Conservation (phyloP, 495 filamentous ascomycete genomes). For the Aspergillus asperescens region DNA sequence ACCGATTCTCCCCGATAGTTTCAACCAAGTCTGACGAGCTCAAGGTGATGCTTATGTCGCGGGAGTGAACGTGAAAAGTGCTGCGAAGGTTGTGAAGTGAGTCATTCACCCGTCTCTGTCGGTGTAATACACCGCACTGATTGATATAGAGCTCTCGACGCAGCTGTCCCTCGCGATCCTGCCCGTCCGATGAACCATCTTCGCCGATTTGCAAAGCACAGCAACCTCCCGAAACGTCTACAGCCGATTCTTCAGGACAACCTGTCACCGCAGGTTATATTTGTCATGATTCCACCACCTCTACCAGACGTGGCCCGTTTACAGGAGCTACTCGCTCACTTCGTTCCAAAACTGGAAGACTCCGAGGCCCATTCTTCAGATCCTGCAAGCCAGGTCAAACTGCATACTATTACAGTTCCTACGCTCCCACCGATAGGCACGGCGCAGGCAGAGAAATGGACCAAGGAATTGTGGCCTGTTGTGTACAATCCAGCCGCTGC, state of each 20-base stretch:
- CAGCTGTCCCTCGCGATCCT: constrained; percentile 49
- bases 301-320: constrained; percentile 27
- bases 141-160: constrained; percentile 35
- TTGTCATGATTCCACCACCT: constrained; percentile 36
- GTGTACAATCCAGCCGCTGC: constrained; percentile 76
- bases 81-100: constrained; percentile 45
- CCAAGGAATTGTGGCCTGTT: constrained; percentile 75
- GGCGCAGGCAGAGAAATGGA: constrained; percentile 72
- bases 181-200: constrained; percentile 68
- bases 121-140: background rate
- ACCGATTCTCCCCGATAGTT: background rate
- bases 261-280: constrained; percentile 29
- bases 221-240: constrained; percentile 55
- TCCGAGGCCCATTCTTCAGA: constrained; percentile 2
- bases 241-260: constrained; percentile 20
- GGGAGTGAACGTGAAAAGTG: constrained; percentile 41
- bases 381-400: constrained; percentile 31
- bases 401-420: constrained; percentile 59
- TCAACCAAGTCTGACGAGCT: background rate
- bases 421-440: constrained; percentile 67
- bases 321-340: constrained; percentile 32
- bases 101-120: constrained; percentile 2
- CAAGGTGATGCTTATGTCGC: constrained; percentile 41
- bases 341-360: constrained; percentile 20
- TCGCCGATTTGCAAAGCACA: constrained; percentile 69